Percentiles rank a stretch among this genome's conserved stretches.
Conservation (phyloP, 1,139 yeast species). For the Geotrichum europaeum region DNA sequence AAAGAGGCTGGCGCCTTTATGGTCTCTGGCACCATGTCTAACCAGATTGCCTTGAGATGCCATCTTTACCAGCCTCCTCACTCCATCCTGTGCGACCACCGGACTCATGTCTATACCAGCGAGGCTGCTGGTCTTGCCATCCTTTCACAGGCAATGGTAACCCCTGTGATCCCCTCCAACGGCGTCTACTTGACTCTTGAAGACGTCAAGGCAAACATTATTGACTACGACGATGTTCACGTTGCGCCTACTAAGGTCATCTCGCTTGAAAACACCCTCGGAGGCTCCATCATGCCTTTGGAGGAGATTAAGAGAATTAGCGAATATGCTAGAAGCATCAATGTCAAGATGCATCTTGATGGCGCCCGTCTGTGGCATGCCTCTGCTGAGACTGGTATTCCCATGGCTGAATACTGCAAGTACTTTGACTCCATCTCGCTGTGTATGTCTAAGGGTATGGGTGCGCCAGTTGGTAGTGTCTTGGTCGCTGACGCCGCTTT, state of each 20-base stretch:
- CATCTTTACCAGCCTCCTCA: constrained; percentile 83
- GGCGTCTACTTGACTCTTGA: constrained; percentile 74
- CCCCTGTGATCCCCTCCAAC: constrained; percentile 70
- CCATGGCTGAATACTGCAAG: constrained; percentile 65
- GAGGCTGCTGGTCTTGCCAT: constrained; percentile 93
- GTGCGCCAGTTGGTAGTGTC: constrained; percentile 92
- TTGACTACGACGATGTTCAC: constrained; percentile 79
- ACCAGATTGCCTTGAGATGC: constrained; percentile 78
- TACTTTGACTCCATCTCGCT: constrained; percentile 83
- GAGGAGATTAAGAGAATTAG: constrained; percentile 74
- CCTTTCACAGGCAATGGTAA: constrained; percentile 87
- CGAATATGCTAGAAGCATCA: constrained; percentile 59
- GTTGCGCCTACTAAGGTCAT: constrained; percentile 83
- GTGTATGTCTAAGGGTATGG: constrained; percentile 84
- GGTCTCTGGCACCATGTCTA: constrained; percentile 85
- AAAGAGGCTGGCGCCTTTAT: constrained; percentile 81
- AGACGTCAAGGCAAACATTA: constrained; percentile 58
- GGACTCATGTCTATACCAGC: constrained; percentile 76
- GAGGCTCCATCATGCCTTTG: constrained; percentile 75
- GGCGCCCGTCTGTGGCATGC: constrained; percentile 98
- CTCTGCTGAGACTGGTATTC: constrained; percentile 62
- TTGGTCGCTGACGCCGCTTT: constrained; percentile 62
- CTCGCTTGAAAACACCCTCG: constrained; percentile 81
- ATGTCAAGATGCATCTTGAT: constrained; percentile 72
- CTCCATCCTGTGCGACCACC: constrained; percentile 72